Percentiles rank a stretch among this genome's conserved stretches.
These are phyloP conservation scores for Aspergillus hortae DNA, from an alignment of 2,329 filamentous ascomycete genomes.

Conservation along the genomic window DNA sequence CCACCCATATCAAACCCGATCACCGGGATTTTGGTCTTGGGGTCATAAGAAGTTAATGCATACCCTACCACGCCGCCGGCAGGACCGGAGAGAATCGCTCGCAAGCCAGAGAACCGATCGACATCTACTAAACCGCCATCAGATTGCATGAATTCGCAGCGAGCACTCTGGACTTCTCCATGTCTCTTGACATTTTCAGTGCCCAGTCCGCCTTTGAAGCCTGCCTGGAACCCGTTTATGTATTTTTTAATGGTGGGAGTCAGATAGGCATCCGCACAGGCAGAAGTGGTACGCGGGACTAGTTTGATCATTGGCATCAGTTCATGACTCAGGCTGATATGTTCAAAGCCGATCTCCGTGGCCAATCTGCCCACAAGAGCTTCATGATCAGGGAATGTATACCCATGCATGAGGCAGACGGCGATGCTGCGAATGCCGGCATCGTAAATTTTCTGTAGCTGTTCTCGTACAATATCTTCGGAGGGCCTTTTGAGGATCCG, in stretches of 20 bases:
- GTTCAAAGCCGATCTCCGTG: constrained; percentile 73
- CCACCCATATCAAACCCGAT: constrained; percentile 95
- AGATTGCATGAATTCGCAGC: constrained; percentile 72
- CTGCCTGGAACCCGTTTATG: constrained; percentile 68
- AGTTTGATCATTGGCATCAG: constrained; percentile 83
- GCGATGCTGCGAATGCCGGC: constrained; percentile 76
- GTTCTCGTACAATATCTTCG: constrained; percentile 51
- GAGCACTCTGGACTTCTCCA: neutral
- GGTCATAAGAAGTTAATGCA: constrained; percentile 81
- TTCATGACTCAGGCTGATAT: constrained; percentile 68
- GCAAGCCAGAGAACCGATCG: constrained; percentile 69
- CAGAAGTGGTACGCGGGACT: constrained; percentile 70
- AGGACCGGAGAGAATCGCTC: constrained; percentile 82
- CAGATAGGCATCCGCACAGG: constrained; percentile 75
- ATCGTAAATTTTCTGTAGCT: constrained; percentile 66
- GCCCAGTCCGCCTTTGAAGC: constrained; percentile 59
- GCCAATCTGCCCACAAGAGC: constrained; percentile 72
- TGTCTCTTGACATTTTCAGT: neutral
- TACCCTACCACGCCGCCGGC: constrained; percentile 93
- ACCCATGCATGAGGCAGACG: constrained; percentile 87
- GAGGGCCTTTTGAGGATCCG: constrained; percentile 62
- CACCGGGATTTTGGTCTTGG: constrained; percentile 71
- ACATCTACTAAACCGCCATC: constrained; percentile 62
- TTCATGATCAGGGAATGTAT: constrained; percentile 86
- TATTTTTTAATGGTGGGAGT: constrained; percentile 77